Conservation (phyloP, 306 rosid species). For the Mimosa bimucronata region DNA sequence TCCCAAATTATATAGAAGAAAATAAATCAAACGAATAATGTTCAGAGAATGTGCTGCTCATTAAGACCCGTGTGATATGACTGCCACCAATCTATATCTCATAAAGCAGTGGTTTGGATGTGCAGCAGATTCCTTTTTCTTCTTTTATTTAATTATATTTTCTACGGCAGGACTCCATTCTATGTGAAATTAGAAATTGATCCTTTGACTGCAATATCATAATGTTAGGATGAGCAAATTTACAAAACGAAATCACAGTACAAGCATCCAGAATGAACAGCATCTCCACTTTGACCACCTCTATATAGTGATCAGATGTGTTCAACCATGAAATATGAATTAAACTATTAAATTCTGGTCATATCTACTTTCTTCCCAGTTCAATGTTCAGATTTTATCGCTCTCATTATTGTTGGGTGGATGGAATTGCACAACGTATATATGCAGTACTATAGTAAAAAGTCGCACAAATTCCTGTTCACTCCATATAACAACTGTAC, state of each 20-base stretch:
- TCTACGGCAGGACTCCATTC: neutral
- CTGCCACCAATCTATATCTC: slow-evolving; percentile 46
- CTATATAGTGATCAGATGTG: slow-evolving; percentile 42
- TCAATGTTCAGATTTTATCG: slow-evolving; percentile 37
- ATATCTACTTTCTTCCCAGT: slow-evolving; percentile 4
- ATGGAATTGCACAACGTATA: slow-evolving; percentile 24
- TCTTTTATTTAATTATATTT: neutral
- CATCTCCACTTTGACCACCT: slow-evolving; percentile 54
- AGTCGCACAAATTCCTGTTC: slow-evolving; percentile 33
- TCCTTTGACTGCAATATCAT: slow-evolving; percentile 37
- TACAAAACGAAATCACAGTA: slow-evolving; percentile 31
- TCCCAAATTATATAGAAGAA: neutral
- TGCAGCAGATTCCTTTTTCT: neutral
- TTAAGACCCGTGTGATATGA: slow-evolving; percentile 51
- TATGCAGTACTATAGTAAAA: neutral
- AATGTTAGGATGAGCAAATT: slow-evolving; percentile 7
- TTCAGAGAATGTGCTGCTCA: slow-evolving; percentile 54
- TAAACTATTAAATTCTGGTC: neutral
- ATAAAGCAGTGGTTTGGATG: slow-evolving; percentile 41
- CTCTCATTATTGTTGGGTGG: slow-evolving; percentile 35
- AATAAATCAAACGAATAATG: slow-evolving; percentile 29
- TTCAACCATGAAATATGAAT: slow-evolving; percentile 3
- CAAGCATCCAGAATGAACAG: slow-evolving; percentile 70
- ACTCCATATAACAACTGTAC: slow-evolving; percentile 37
- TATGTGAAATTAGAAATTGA: slow-evolving; percentile 11